Percentiles rank a stretch among this genome's conserved stretches.
phyloP scores from a whole-genome alignment of 1,139 yeast genomes.

The Suhomyces yuchorum region DNA sequence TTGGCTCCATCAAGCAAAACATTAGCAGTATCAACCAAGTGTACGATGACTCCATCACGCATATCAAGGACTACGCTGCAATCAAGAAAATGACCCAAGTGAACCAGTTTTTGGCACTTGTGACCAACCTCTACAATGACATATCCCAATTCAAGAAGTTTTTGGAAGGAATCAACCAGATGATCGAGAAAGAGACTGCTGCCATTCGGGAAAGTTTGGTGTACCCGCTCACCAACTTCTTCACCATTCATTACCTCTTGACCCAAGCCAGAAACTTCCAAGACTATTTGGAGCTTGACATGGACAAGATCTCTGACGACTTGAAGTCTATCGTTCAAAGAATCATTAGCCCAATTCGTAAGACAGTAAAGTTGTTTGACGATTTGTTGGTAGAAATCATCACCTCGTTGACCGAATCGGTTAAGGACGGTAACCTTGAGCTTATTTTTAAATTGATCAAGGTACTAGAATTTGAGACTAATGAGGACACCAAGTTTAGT shows the following conservation, averaged over 20 bases:
- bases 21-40: slow-evolving; percentile 61
- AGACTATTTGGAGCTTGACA: slow-evolving; percentile 66
- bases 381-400: slow-evolving; percentile 60
- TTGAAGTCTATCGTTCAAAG: slow-evolving; percentile 65
- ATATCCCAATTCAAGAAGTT: slow-evolving; percentile 59
- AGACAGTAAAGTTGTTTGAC: slow-evolving; percentile 63
- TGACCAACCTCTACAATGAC: slow-evolving; percentile 63
- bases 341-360: slow-evolving; percentile 55
- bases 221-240: slow-evolving; percentile 59
- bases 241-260: slow-evolving; percentile 68
- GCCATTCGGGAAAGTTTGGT: slow-evolving; percentile 51
- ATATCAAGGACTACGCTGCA: slow-evolving; percentile 58
- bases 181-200: slow-evolving; percentile 58
- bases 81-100: slow-evolving; percentile 64
- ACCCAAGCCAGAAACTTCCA: slow-evolving; percentile 74
- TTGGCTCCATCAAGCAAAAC: slow-evolving; percentile 53
- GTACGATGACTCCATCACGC: slow-evolving; percentile 53
- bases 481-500: slow-evolving; percentile 67
- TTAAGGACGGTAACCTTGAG: slow-evolving; percentile 66
- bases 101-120: slow-evolving; percentile 72
- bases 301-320: slow-evolving; percentile 63
- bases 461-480: slow-evolving; percentile 77
- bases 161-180: slow-evolving; percentile 49
- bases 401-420: slow-evolving; percentile 67
- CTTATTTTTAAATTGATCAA: slow-evolving; percentile 73